Evolutionary conservation across 352 stramenopile species (phyloP).

Genomic region (Phytophthora multivora): DNA sequence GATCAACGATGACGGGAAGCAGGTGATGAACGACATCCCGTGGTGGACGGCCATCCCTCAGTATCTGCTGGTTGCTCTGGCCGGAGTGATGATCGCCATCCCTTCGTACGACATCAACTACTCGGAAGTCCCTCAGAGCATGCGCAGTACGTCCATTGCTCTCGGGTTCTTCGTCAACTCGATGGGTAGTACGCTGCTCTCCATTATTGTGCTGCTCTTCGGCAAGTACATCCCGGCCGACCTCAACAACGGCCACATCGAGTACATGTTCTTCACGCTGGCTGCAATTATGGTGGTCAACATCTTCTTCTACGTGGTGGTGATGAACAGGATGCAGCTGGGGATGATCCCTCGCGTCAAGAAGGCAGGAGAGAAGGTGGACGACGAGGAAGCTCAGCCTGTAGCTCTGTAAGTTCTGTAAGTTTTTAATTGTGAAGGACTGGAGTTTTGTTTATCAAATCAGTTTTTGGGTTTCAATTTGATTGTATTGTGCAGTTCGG

Average conservation of each 20-base stretch:
- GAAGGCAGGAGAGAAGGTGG: constrained; percentile 4
- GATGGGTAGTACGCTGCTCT: constrained; percentile 61
- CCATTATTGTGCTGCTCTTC: constrained; percentile 69
- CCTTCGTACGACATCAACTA: constrained; percentile 50
- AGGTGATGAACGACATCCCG: constrained; percentile 27
- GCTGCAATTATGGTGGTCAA: constrained; percentile 42
- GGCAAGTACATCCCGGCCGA: constrained; percentile 50
- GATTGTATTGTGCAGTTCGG: constrained; percentile 1
- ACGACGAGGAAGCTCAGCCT: constrained; percentile 9
- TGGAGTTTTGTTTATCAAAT: constrained; percentile 2
- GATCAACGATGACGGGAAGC: constrained; percentile 35
- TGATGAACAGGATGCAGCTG: constrained; percentile 45
- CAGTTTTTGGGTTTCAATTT: neutral
- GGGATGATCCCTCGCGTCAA: constrained; percentile 27
- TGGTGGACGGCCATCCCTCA: constrained; percentile 43
- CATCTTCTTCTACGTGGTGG: constrained; percentile 29
- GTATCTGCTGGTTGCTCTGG: constrained; percentile 45
- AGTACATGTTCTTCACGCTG: constrained; percentile 50
- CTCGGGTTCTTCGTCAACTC: constrained; percentile 49
- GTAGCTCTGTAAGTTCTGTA: constrained; percentile 3
- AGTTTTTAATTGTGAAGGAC: neutral
- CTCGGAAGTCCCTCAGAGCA: constrained; percentile 43
- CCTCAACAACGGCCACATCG: constrained; percentile 31
- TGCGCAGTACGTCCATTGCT: constrained; percentile 43
- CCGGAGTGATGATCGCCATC: constrained; percentile 46